Evolutionary conservation across 2,329 filamentous ascomycete species (phyloP).

Genomic region (Cladorrhinum sp.): DNA sequence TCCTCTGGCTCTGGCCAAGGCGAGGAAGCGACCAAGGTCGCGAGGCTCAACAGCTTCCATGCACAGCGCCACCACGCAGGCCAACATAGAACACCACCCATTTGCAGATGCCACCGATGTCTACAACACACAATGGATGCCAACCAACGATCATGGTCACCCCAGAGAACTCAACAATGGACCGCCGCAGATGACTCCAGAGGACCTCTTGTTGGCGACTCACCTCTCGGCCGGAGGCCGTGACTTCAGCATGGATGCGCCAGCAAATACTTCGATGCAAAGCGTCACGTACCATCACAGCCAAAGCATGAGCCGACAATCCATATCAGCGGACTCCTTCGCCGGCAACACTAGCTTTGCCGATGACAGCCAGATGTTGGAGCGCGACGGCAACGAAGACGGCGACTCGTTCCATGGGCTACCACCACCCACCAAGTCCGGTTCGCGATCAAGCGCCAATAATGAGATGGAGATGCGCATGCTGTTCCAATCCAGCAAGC

Average conservation of each 20-base stretch:
- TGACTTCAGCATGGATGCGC: slow-evolving; percentile 48
- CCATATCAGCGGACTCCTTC: slow-evolving; percentile 54
- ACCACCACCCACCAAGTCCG: slow-evolving; percentile 50
- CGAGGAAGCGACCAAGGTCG: slow-evolving; percentile 51
- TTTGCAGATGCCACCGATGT: slow-evolving; percentile 44
- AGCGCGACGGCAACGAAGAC: slow-evolving; percentile 58
- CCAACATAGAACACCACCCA: slow-evolving; percentile 46
- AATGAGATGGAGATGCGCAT: slow-evolving; percentile 80
- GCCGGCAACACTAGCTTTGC: slow-evolving; percentile 52
- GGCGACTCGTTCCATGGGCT: slow-evolving; percentile 49
- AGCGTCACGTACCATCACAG: slow-evolving; percentile 44
- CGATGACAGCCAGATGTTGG: slow-evolving; percentile 60
- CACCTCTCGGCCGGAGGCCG: slow-evolving; percentile 54
- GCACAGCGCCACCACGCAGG: slow-evolving; percentile 52
- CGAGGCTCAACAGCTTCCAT: slow-evolving; percentile 56
- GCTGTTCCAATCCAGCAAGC: slow-evolving; percentile 66
- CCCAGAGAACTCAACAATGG: slow-evolving; percentile 42
- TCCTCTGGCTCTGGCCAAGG: slow-evolving; percentile 38
- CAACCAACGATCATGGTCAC: slow-evolving; percentile 40
- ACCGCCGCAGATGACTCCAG: slow-evolving; percentile 49
- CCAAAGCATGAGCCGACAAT: slow-evolving; percentile 43
- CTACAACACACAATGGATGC: slow-evolving; percentile 51
- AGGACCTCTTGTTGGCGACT: slow-evolving; percentile 58
- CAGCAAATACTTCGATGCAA: slow-evolving; percentile 46
- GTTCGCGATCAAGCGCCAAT: slow-evolving; percentile 67